A percentile compares a stretch with the other conserved stretches of the same genome.
Evolutionary conservation across 202 grass and related monocot genomes (phyloP).

Genomic region (Musa balbisiana): DNA sequence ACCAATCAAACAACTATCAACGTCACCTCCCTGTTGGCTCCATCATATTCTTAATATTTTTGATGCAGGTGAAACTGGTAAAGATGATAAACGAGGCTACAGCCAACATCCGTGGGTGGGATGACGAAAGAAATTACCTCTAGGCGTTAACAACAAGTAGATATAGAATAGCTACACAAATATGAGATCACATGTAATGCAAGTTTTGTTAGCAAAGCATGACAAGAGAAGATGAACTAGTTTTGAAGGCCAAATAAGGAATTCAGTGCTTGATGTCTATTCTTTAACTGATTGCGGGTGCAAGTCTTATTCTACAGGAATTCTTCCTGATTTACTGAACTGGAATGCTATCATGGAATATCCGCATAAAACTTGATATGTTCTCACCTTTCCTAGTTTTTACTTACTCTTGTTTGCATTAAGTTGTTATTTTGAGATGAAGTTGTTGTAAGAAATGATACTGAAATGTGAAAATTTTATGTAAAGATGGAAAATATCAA

Average conservation of each 20-base stretch:
- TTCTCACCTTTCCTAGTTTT: background rate
- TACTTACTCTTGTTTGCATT: background rate
- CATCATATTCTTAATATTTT: background rate
- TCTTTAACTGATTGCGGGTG: background rate
- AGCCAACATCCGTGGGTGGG: constrained; percentile 12
- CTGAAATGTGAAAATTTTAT: too few species aligned
- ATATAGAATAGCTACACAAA: background rate
- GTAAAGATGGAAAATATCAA: too few species aligned
- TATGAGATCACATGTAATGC: background rate
- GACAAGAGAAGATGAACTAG: too few species aligned
- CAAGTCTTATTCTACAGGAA: background rate
- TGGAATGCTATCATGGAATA: background rate
- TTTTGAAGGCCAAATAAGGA: too few species aligned
- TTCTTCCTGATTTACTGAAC: too few species aligned
- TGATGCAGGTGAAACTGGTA: constrained; percentile 8
- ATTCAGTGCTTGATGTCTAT: too few species aligned
- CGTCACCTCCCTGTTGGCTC: too few species aligned
- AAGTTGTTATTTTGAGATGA: too few species aligned
- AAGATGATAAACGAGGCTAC: constrained; percentile 10
- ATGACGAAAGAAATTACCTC: background rate
- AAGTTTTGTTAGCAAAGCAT: background rate
- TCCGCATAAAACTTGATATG: background rate
- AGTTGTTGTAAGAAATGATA: too few species aligned
- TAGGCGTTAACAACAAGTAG: background rate
- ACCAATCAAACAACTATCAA: too few species aligned